Conservation (phyloP, 352 stramenopile species). For the Blastocystis sp. region DNA sequence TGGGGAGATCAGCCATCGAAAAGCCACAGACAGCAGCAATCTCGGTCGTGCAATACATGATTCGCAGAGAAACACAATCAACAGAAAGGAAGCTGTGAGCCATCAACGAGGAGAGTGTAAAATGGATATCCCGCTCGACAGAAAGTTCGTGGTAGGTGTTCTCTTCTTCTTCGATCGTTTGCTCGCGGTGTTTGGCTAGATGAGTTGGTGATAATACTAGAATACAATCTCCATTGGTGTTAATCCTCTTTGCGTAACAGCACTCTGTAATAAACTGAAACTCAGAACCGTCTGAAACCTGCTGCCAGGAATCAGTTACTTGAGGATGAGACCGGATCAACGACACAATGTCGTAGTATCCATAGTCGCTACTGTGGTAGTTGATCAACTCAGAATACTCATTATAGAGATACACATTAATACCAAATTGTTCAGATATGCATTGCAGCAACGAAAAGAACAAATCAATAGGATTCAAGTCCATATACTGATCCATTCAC, state of each 20-base stretch:
- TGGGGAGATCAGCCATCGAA: background rate
- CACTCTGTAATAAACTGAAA: background rate
- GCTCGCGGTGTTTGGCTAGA: background rate
- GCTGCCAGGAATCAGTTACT: background rate
- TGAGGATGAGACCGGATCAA: background rate
- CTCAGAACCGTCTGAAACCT: background rate
- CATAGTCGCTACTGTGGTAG: background rate
- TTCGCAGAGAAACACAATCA: background rate
- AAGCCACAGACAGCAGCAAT: background rate
- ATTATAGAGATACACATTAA: background rate
- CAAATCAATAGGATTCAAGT: background rate
- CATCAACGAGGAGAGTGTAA: background rate
- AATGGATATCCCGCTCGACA: background rate
- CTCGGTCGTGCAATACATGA: background rate
- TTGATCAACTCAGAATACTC: background rate
- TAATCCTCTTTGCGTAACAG: background rate
- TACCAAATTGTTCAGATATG: background rate
- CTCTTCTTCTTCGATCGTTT: background rate
- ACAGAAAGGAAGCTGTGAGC: background rate
- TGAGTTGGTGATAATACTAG: background rate
- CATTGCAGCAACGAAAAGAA: background rate
- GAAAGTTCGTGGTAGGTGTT: background rate
- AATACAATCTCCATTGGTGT: background rate
- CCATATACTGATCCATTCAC: background rate
- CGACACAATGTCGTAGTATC: background rate